Percentiles rank a stretch among this genome's conserved stretches.
These are phyloP conservation scores for Irpex sp. DNA, from an alignment of 1,284 basidiomycete species.

Conservation along the genomic window DNA sequence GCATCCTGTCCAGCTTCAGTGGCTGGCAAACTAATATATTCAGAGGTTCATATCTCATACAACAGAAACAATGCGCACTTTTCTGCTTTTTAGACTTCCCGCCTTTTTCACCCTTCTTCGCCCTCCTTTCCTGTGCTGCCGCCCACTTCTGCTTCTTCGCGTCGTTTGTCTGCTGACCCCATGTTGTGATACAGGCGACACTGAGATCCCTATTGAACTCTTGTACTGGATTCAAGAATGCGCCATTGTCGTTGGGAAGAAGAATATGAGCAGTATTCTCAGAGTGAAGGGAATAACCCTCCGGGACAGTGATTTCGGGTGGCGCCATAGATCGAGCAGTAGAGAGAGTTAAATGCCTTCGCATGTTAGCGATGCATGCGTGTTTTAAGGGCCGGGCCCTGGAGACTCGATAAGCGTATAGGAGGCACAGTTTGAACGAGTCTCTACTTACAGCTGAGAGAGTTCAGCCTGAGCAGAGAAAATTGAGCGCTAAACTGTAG, in stretches of 20 bases:
- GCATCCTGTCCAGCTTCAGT: neutral
- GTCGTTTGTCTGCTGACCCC: constrained; percentile 75
- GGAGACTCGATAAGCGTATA: neutral
- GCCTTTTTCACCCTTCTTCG: constrained; percentile 28
- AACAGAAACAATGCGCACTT: constrained; percentile 21
- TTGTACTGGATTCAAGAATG: constrained; percentile 97
- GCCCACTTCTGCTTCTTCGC: constrained; percentile 63
- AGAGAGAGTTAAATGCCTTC: neutral
- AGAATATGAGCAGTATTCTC: constrained; percentile 86
- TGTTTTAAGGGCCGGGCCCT: neutral
- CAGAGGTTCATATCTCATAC: neutral
- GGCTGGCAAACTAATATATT: neutral
- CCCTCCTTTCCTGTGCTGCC: constrained; percentile 36
- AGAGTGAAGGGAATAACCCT: constrained; percentile 76
- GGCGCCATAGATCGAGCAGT: neutral
- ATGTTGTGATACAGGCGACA: constrained; percentile 84
- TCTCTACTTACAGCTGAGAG: neutral
- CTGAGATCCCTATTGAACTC: constrained; percentile 97
- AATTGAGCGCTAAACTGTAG: no score
- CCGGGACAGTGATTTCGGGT: constrained; percentile 49
- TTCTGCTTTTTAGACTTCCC: constrained; percentile 27
- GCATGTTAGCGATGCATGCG: neutral
- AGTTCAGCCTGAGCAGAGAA: no score
- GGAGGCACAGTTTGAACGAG: neutral
- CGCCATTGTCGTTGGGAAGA: constrained; percentile 70